Percentiles rank a stretch among this genome's conserved stretches.
phyloP scores from a whole-genome alignment of 164 flowering plant species.

The Aristolochia contorta region DNA sequence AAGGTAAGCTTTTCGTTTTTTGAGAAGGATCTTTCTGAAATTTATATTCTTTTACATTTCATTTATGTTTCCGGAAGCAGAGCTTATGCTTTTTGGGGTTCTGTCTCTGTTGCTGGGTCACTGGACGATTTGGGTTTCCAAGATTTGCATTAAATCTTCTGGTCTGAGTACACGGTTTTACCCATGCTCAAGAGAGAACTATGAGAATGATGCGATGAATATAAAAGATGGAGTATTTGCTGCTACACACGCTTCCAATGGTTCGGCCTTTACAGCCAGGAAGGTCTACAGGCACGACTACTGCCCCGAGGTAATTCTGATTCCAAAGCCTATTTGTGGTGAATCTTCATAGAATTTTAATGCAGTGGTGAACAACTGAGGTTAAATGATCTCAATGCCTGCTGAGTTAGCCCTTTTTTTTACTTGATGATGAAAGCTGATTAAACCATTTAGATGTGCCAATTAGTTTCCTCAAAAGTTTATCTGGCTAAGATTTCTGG shows the following conservation, averaged over 20 bases:
- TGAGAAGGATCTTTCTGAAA: background rate
- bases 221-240: slow-evolving; percentile 8
- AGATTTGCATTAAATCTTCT: slow-evolving; percentile 68
- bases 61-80: slow-evolving; percentile 30
- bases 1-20: slow-evolving; percentile 34
- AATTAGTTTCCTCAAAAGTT: too few species aligned
- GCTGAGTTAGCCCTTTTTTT: too few species aligned
- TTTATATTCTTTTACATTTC: background rate
- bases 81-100: slow-evolving; percentile 80
- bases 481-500: too few species aligned
- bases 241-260: slow-evolving; percentile 19
- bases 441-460: too few species aligned
- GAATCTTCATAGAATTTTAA: background rate
- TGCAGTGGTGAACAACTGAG: too few species aligned
- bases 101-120: slow-evolving; percentile 84
- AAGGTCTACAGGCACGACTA: slow-evolving; percentile 11
- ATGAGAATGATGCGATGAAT: background rate
- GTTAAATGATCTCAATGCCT: too few species aligned
- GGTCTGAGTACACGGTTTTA: slow-evolving; percentile 44
- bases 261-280: slow-evolving; percentile 17
- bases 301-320: slow-evolving; percentile 53
- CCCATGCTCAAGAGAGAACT: slow-evolving; percentile 34
- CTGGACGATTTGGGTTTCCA: slow-evolving; percentile 58
- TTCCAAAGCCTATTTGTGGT: background rate
- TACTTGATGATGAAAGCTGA: too few species aligned